These are phyloP conservation scores for Erysimum pusillum DNA, from an alignment of 441 rosid genomes.

Conservation along the genomic window DNA sequence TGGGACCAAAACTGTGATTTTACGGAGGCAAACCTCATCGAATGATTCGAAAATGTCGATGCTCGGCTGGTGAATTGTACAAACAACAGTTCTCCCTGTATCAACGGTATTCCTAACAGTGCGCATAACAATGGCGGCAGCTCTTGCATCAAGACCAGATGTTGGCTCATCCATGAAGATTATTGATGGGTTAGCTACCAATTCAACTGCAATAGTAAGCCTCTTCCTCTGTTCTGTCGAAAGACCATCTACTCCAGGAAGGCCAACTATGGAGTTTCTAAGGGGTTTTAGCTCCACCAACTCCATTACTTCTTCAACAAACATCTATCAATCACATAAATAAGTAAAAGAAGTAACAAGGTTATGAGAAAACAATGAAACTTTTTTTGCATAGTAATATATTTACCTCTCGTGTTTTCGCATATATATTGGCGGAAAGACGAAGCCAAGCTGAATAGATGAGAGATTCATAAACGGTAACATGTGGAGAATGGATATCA, in stretches of 20 bases:
- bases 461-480: slow-evolving; percentile 85
- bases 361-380: neutral
- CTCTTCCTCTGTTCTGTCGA: slow-evolving; percentile 88
- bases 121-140: slow-evolving; percentile 92
- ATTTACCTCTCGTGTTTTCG: slow-evolving; percentile 60
- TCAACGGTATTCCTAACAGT: slow-evolving; percentile 85
- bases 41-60: slow-evolving; percentile 91
- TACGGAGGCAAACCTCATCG: slow-evolving; percentile 66
- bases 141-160: slow-evolving; percentile 92
- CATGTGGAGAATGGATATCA: slow-evolving; percentile 90
- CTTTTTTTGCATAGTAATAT: neutral
- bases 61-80: slow-evolving; percentile 96
- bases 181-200: slow-evolving; percentile 88
- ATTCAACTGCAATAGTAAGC: slow-evolving; percentile 87
- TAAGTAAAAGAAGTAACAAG: too few relatives aligned
- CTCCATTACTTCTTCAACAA: slow-evolving; percentile 86
- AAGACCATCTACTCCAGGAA: slow-evolving; percentile 81
- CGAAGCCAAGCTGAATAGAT: slow-evolving; percentile 92
- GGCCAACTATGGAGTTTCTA: slow-evolving; percentile 74
- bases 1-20: neutral
- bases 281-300: slow-evolving; percentile 76
- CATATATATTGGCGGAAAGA: slow-evolving; percentile 65
- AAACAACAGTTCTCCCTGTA: slow-evolving; percentile 93
- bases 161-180: slow-evolving; percentile 96
- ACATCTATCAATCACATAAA: slow-evolving; percentile 56